Conservation (phyloP, 129 eudicot genomes). For the Gnaphalium uliginosum region DNA sequence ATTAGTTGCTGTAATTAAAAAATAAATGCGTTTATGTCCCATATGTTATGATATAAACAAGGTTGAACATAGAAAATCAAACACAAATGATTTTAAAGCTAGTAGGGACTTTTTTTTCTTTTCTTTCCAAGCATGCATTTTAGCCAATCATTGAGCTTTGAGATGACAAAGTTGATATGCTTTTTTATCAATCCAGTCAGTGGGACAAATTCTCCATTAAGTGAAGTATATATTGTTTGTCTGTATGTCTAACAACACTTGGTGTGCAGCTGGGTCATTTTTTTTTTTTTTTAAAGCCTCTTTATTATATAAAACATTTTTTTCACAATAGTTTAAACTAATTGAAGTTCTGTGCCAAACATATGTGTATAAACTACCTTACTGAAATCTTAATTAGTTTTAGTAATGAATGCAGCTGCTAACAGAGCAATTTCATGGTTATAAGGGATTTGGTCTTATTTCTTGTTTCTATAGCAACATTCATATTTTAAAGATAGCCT, state of each 20-base stretch:
- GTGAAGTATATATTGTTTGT: background rate
- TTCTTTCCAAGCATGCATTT: background rate
- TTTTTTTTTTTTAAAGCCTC: background rate
- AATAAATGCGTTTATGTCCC: background rate
- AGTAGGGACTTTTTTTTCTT: background rate
- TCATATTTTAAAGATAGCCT: background rate
- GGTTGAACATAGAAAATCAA: background rate
- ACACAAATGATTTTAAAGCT: background rate
- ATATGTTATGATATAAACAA: background rate
- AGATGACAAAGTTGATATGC: background rate
- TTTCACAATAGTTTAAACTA: background rate
- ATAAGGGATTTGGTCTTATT: background rate
- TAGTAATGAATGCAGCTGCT: background rate
- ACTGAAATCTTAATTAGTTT: background rate
- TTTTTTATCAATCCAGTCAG: background rate
- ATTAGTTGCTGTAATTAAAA: background rate
- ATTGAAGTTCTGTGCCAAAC: background rate
- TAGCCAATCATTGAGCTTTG: slow-evolving; percentile 7
- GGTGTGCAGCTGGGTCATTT: background rate
- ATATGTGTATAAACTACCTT: background rate
- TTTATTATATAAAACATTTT: background rate
- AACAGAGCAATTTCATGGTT: background rate
- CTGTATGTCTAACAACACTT: background rate
- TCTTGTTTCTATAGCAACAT: background rate
- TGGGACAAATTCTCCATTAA: background rate